Evolutionary conservation across 2,329 filamentous ascomycete species (phyloP).

Genomic region (Fusarium citri): DNA sequence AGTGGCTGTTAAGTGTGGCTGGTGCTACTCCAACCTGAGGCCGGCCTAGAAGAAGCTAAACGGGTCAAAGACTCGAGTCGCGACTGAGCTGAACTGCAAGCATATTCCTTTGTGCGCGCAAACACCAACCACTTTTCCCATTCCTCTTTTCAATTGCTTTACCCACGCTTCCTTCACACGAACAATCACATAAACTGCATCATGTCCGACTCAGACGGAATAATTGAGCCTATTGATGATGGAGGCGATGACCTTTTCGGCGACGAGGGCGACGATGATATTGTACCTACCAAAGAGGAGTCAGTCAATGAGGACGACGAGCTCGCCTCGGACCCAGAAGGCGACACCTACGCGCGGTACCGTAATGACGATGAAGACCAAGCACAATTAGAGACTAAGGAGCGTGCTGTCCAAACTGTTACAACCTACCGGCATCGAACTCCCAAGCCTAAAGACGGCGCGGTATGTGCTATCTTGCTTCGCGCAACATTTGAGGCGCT

Average conservation of each 20-base stretch:
- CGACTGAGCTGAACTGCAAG: constrained; percentile 20
- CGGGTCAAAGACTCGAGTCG: constrained; percentile 17
- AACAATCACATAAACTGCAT: not conserved
- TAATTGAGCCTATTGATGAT: constrained; percentile 64
- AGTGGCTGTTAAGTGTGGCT: constrained; percentile 9
- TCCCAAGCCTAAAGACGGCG: constrained; percentile 77
- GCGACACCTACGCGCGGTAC: constrained; percentile 54
- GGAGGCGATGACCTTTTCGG: constrained; percentile 73
- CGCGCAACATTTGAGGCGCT: not conserved
- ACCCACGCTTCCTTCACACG: not conserved
- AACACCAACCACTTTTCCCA: constrained; percentile 12
- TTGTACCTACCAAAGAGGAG: constrained; percentile 70
- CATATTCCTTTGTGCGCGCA: constrained; percentile 22
- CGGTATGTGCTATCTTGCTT: constrained; percentile 60
- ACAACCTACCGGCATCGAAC: constrained; percentile 75
- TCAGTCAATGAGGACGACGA: constrained; percentile 73
- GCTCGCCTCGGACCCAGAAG: constrained; percentile 63
- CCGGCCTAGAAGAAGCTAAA: constrained; percentile 19
- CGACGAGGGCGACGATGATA: constrained; percentile 69
- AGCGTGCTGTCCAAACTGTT: constrained; percentile 71
- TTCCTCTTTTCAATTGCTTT: not conserved
- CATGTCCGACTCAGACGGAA: constrained; percentile 70
- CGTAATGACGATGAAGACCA: constrained; percentile 61
- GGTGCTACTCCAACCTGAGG: constrained; percentile 16
- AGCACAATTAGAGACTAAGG: constrained; percentile 59